Evolutionary conservation across 2,329 filamentous ascomycete genomes (phyloP), one percentile per base, ranked within the genome.

Genomic region (Colletotrichum simmondsii): DNA sequence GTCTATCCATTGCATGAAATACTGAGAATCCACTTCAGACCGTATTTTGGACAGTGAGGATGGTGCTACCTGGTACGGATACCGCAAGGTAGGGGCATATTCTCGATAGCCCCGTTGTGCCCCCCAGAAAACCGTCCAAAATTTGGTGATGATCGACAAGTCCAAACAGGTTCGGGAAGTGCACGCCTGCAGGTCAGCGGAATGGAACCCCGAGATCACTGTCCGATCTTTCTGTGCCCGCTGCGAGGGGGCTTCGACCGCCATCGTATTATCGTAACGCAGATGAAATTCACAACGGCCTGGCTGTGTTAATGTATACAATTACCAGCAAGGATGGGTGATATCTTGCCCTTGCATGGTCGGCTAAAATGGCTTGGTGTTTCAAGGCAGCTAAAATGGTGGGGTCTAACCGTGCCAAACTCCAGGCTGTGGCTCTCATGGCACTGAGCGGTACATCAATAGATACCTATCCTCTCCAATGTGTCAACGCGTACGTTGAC

Each of bases 331-430:
- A 26, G 60, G 46, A 22, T 53, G 24, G 5, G 8, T 49, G 61
- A 35, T 52, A 49, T 19, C 10, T 57, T 12, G 46, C 56, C 66
- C 66, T 68, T 72, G 68, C 72, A 68, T 72, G 32, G 63, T 68
- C 62, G 30, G 71, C 68, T 73, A 58, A 46, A 6, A 67, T 67
- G 57, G 57, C 30, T 37, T 68, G 32, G 58, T 60, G 68, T 68
- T 74, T 72, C 63, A 68, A 37, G n/a, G 63, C 59, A 56, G 67
- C 42, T 28, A 53, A 54, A 56, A 61, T 59, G 71, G 42, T 56
- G 26, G 58, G 46, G 35, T 65, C 67, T 57, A 35, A 37, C 67
- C 32, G 49, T 42, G 30, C 58, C 22, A 65, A 61, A 59, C 59
- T 72, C 30, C 60, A 30, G 32, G 37, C 61, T 53, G 28, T 54